Conservation (phyloP, 179 eudicot genomes). For the Monotropa hypopitys region DNA sequence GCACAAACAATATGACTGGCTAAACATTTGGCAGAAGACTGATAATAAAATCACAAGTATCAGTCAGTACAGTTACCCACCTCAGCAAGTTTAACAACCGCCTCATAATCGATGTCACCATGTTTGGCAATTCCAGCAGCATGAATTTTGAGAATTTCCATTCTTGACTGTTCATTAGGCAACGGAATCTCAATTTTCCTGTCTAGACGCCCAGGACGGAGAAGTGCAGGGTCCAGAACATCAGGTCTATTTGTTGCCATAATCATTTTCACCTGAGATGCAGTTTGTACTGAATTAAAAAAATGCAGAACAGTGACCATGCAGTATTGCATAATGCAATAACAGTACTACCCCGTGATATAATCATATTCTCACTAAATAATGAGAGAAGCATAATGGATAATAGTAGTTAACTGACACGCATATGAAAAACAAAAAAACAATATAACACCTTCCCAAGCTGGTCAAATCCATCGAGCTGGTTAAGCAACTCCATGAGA, state of each 20-base stretch:
- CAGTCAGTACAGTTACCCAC: conserved; percentile 19
- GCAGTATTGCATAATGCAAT: neutral
- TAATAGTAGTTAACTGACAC: neutral
- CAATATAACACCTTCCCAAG: conserved; percentile 60
- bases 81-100: conserved; percentile 95
- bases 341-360: neutral
- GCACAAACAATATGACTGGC: neutral
- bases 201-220: conserved; percentile 96
- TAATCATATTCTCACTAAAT: neutral
- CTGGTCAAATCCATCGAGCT: conserved; percentile 84
- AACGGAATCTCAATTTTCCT: conserved; percentile 94
- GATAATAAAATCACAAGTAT: neutral
- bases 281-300: neutral
- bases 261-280: conserved; percentile 83
- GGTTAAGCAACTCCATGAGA: conserved; percentile 77
- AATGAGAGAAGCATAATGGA: neutral
- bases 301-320: neutral
- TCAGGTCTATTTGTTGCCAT: conserved; percentile 99
- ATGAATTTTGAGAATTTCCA: conserved; percentile 90
- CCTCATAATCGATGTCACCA: conserved; percentile 98
- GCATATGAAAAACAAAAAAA: neutral
- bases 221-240: conserved; percentile 98
- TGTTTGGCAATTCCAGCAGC: conserved; percentile 99
- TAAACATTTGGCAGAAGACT: neutral
- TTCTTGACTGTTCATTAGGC: conserved; percentile 96